Evolutionary conservation across 306 rosid genomes (phyloP), one percentile per base, ranked within the genome.

Genomic region (Purshia tridentata): DNA sequence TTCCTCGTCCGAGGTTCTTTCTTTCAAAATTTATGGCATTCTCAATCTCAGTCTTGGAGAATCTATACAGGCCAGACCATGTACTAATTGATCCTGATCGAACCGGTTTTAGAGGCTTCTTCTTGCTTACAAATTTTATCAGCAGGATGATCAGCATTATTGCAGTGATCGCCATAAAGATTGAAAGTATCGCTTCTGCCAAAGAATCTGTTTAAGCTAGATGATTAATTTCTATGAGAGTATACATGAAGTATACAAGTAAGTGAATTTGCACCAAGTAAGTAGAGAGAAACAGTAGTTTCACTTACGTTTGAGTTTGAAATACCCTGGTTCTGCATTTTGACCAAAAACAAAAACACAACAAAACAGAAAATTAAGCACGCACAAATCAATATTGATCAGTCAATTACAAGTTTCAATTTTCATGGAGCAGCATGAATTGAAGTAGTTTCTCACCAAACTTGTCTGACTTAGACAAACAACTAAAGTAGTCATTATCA

Each of bases 31-130:
- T 83, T 20, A 93, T 77, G 20, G 97, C 98, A 9, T 54, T 86
- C 71, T 84, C 93, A 50, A 93, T 93, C 86, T 93, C 98, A 0
- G 81, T 65, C 77, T 81, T 84, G 4, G 93, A 79, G 81, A 93
- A 93, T 77, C 88, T 81, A 58, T 93, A 90, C 6, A 93, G 76
- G 41, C 93, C 93, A 2, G 98, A 86, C 88, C 96, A 93, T 0
- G 80, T 37, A 2, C 67, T 47, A 4, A 71, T 20, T 44, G 75
- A 88, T 42, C 79, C 80, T 41, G 79, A 76, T 10, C 20, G 47
- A 35, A 45, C 78, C 4, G 61, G 57, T 48, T 80, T 81, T 6
- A 3, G 7, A n/a, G 70, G 77, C 78, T 81, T 81, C 82, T 85
- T 90, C 87, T 81, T 82, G 1, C 58, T 49, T 46, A 79, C 82